These are phyloP conservation scores for Ophiostoma perfectum DNA, from an alignment of 2,329 filamentous ascomycete species.

Conservation along the genomic window DNA sequence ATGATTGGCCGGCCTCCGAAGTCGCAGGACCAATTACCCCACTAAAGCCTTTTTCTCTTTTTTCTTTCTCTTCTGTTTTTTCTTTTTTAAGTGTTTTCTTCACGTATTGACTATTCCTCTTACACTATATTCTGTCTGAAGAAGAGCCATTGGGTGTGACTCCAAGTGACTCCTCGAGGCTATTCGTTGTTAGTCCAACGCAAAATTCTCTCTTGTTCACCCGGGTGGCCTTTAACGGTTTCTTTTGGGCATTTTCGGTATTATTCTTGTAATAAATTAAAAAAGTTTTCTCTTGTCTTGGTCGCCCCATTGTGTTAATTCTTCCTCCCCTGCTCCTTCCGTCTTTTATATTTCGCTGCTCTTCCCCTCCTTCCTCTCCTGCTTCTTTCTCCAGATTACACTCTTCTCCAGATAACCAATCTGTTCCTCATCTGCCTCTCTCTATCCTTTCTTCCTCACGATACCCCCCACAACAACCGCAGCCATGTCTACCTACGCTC, in stretches of 20 bases:
- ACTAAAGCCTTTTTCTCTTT: conserved; percentile 14
- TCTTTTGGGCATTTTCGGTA: not conserved
- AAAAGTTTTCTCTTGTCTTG: not conserved
- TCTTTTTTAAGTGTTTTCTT: not conserved
- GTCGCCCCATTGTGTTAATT: conserved; percentile 18
- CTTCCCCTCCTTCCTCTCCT: not conserved
- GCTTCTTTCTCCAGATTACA: not conserved
- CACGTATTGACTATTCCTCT: conserved; percentile 4
- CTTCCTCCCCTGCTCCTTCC: conserved; percentile 27
- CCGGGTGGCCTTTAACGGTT: not conserved
- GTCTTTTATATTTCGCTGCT: conserved; percentile 5
- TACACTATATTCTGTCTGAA: conserved; percentile 2
- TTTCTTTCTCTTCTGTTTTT: not conserved
- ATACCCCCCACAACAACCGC: conserved; percentile 14
- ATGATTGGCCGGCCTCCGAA: conserved; percentile 20
- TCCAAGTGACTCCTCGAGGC: conserved; percentile 4
- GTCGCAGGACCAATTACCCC: conserved; percentile 18
- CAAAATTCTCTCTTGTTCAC: conserved; percentile 17
- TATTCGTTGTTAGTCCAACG: conserved; percentile 18
- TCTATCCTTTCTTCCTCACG: not conserved
- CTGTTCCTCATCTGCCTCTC: conserved; percentile 1
- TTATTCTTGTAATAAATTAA: not conserved
- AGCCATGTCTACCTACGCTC: conserved; percentile 31
- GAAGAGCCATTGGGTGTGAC: not conserved
- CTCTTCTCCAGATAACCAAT: conserved; percentile 14